Evolutionary conservation across 1,284 basidiomycete species (phyloP), one percentile per base, ranked within the genome.

Genomic region (Gastroboletus turbinatus): DNA sequence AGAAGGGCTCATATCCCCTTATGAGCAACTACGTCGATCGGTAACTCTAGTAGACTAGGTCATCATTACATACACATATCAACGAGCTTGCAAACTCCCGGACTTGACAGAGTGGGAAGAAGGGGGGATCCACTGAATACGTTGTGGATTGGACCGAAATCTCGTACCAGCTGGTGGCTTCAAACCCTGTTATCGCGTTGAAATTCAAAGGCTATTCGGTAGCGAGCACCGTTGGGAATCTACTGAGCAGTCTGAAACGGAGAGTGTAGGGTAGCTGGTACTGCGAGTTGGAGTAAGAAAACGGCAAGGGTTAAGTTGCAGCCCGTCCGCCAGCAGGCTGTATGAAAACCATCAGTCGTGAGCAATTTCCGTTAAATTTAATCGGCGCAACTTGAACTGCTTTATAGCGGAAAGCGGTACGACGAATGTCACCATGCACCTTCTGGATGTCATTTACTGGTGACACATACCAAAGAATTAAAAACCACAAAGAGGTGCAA

Each of bases 301-400:
- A 38, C 46, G 27, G 50, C 4, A 21, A 49, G 25, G 40, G 47
- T 50, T 42, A 55, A 45, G 13, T 19, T 21, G 33, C 51, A 49
- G 45, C 42, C 53, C 42, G 48, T 38, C 44, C 19, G 30, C 53
- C 46, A 55, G 44, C 52, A 44, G 39, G 51, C 55, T 39, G 52
- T 38, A 58, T 46, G 56, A 51, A 56, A 21, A 40, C 40, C 53
- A 56, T 23, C 23, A 23, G 23, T 50, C 35, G 44, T 25, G 33
- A 60, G 60, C 62, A 68, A 67, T 69, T 59, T 67, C 67, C 67
- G 66, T 52, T 33, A 47, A 50, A 66, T 64, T 58, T 52, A 53
- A 60, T 60, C 63, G 61, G 63, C 60, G 63, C 57, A 23, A 23
- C 23, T 23, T n/a, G n/a, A 67, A 58, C 40, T 40, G 48, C 27